These are phyloP conservation scores for Apiotrichum laibachii DNA, from an alignment of 1,284 basidiomycete genomes.

Conservation along the genomic window DNA sequence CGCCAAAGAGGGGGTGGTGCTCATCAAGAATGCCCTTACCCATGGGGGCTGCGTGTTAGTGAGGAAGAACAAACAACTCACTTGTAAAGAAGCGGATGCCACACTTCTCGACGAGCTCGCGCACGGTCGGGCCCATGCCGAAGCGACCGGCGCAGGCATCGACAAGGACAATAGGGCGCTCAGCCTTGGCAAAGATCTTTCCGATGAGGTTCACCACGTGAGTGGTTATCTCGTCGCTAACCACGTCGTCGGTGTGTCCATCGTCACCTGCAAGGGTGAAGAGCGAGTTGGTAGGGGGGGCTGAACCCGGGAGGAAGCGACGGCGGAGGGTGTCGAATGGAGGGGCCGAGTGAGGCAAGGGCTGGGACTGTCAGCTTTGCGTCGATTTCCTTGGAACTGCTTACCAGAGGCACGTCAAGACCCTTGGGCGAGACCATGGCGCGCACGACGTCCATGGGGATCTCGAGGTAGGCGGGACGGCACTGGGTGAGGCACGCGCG, in stretches of 20 bases:
- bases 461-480: conserved; percentile 80
- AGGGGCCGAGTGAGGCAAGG: conserved; percentile 21
- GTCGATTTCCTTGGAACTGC: not conserved
- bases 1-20: conserved; percentile 77
- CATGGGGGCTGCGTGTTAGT: conserved; percentile 52
- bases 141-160: conserved; percentile 86
- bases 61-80: conserved; percentile 14
- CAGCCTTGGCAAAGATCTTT: conserved; percentile 62
- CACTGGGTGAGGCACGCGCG: conserved; percentile 69
- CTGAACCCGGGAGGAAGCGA: not conserved
- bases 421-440: conserved; percentile 65
- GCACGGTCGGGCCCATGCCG: conserved; percentile 65
- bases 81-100: conserved; percentile 68
- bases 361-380: conserved; percentile 19
- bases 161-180: conserved; percentile 73
- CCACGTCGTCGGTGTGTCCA: conserved; percentile 46
- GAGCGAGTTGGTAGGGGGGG: conserved; percentile 11
- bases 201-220: conserved; percentile 73
- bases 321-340: conserved; percentile 7
- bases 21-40: conserved; percentile 82
- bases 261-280: not conserved
- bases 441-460: conserved; percentile 81
- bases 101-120: conserved; percentile 67
- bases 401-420: conserved; percentile 54
- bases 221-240: conserved; percentile 60